Percentiles rank a stretch among this genome's conserved stretches.
These are phyloP conservation scores for Miscanthus sacchariflorus DNA, from an alignment of 202 grass and related monocot genomes.

Conservation along the genomic window DNA sequence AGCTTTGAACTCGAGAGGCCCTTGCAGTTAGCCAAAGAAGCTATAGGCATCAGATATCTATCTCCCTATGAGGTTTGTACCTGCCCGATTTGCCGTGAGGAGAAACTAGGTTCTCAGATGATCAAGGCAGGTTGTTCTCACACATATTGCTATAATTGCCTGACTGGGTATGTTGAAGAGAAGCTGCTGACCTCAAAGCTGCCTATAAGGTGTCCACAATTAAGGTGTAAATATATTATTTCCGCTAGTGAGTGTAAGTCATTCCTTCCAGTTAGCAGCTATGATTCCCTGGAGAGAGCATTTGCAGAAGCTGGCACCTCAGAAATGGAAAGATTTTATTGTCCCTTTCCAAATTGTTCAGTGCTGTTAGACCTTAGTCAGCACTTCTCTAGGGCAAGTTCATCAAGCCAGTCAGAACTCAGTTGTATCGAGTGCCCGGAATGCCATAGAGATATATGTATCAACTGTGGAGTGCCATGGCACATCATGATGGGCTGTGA, in stretches of 20 bases:
- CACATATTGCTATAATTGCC: constrained; percentile 69
- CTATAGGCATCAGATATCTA: constrained; percentile 72
- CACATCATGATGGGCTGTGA: constrained; percentile 89
- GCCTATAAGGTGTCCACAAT: constrained; percentile 70
- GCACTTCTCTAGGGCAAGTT: constrained; percentile 78
- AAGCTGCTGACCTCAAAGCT: constrained; percentile 55
- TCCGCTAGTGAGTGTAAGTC: constrained; percentile 68
- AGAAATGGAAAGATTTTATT: constrained; percentile 73
- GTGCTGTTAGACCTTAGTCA: constrained; percentile 66
- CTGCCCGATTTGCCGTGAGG: constrained; percentile 71
- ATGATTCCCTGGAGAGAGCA: constrained; percentile 60
- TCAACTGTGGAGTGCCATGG: constrained; percentile 87
- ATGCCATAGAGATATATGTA: constrained; percentile 88
- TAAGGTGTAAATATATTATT: constrained; percentile 75
- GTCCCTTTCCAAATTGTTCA: constrained; percentile 86
- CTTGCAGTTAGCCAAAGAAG: constrained; percentile 87
- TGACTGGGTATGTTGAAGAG: constrained; percentile 59
- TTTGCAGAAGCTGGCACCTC: constrained; percentile 44
- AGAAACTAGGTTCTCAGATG: constrained; percentile 67
- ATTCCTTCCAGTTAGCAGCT: constrained; percentile 67
- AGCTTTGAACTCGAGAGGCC: constrained; percentile 86
- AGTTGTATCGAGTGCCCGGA: constrained; percentile 78
- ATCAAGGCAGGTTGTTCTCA: constrained; percentile 76
- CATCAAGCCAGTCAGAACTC: constrained; percentile 70
- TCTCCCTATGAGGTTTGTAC: constrained; percentile 54